A percentile compares a stretch with the other conserved stretches of the same genome.
Conservation (phyloP, 441 rosid genomes). For the Capsella rubella region DNA sequence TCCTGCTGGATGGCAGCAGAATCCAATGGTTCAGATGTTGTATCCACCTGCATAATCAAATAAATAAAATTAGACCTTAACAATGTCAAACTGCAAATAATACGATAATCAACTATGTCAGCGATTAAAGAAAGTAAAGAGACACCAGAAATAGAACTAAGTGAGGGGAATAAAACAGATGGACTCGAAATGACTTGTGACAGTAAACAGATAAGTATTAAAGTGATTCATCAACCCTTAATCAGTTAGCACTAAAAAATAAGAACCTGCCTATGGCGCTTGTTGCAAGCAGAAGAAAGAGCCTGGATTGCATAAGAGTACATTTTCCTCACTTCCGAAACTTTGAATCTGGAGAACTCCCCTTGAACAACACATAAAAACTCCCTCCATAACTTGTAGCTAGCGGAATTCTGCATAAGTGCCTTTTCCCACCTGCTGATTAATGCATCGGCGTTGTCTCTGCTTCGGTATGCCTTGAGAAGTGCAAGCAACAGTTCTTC, state of each 20-base stretch:
- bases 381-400: constrained; percentile 84
- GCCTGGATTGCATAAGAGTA: constrained; percentile 93
- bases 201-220: constrained; percentile 17
- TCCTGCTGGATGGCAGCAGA: constrained; percentile 63
- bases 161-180: constrained; percentile 22
- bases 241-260: constrained; percentile 45
- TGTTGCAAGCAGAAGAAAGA: constrained; percentile 73
- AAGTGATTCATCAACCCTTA: constrained; percentile 30
- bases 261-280: constrained; percentile 99
- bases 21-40: constrained; percentile 56
- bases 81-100: constrained; percentile 28
- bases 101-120: constrained; percentile 12
- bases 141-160: not conserved
- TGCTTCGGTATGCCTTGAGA: constrained; percentile 79
- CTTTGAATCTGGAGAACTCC: constrained; percentile 95
- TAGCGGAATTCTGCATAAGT: constrained; percentile 72
- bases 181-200: constrained; percentile 29
- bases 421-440: constrained; percentile 86
- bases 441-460: constrained; percentile 78
- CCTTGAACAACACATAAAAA: constrained; percentile 79
- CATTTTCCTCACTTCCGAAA: constrained; percentile 86
- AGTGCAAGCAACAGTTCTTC: constrained; percentile 82
- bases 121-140: constrained; percentile 13
- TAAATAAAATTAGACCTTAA: constrained; percentile 17
- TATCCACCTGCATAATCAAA: constrained; percentile 65